Base-by-base conservation (phyloP, 2,329 filamentous ascomycete species). In the Fusarium algeriense region DNA sequence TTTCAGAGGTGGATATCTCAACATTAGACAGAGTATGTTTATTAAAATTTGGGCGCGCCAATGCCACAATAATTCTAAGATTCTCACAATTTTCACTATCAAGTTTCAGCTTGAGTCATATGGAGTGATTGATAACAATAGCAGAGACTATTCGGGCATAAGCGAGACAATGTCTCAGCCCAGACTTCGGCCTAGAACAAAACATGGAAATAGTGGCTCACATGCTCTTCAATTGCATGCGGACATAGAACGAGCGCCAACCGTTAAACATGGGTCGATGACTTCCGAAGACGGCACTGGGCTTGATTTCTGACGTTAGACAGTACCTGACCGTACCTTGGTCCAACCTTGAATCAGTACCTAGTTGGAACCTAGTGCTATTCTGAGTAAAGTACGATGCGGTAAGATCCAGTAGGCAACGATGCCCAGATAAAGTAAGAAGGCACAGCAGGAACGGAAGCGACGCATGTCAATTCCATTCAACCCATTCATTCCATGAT, bases 251-350 rank as follows among this genome's bases (percentile, higher is more conserved):
- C 38, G 48, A 44, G 40, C n/a, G 40, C 46, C 58, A 53, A 35
- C 48, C 55, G 32, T 67, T 63, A 45, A 50, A 38, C 45, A 66
- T 69, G 60, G 60, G 69, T 54, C 52, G 69, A 45, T 46, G 53
- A 43, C 44, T 69, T 72, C 69, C 61, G 56, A 73, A 72, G 69
- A 73, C 69, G 69, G 69, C 67, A 62, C 50, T 49, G 40, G 61
- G 61, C 61, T 66, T 64, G 64, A n/a, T 38, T 30, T 54, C 45
- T 71, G 64, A 71, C 55, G 59, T 59, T 54, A 41, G 58, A 38
- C 53, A 52, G 54, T 48, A 60, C 61, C 62, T 64, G 52, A 20
- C 40, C n/a, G 58, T 59, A 44, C 63, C 64, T 64, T 68, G 23
- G 26, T 26, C 54, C 49, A 50, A 32, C 37, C 30, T 56, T 35